Evolutionary conservation across 2,329 filamentous ascomycete species (phyloP).

Genomic region (Macrophomina pseudophaseolina): DNA sequence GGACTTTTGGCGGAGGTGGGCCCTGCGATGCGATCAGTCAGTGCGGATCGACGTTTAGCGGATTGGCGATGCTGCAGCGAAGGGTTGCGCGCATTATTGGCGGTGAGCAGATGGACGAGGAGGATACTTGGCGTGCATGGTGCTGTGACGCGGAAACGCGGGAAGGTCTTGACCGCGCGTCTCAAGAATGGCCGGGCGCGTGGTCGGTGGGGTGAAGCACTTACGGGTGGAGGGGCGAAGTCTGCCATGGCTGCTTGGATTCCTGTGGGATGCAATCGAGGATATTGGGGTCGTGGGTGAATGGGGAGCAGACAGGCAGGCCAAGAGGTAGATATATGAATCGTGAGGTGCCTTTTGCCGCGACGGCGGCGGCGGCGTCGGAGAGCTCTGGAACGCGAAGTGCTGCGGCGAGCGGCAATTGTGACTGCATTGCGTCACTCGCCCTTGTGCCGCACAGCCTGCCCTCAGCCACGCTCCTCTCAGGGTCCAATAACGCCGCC

Average conservation of each 20-base stretch:
- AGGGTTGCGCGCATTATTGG: slow-evolving; percentile 3
- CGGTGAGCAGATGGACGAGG: neutral
- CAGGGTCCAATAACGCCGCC: slow-evolving; percentile 1
- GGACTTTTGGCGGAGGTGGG: slow-evolving; percentile 65
- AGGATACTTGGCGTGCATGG: slow-evolving; percentile 20
- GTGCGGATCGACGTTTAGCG: slow-evolving; percentile 27
- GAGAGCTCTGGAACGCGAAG: slow-evolving; percentile 16
- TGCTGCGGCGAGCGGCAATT: neutral
- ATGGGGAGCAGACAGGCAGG: neutral
- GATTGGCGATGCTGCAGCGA: slow-evolving; percentile 2
- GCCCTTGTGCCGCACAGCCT: neutral
- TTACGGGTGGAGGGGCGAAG: slow-evolving; percentile 43
- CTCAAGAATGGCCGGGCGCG: neutral
- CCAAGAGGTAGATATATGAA: slow-evolving; percentile 10
- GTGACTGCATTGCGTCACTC: slow-evolving; percentile 8
- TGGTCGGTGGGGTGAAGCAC: slow-evolving; percentile 19
- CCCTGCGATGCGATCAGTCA: slow-evolving; percentile 35
- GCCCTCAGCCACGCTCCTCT: neutral
- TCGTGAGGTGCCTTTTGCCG: slow-evolving; percentile 8
- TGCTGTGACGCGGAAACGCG: slow-evolving; percentile 12
- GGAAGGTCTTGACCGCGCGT: slow-evolving; percentile 5
- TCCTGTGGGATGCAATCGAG: neutral
- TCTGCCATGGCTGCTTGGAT: slow-evolving; percentile 37
- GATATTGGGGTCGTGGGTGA: neutral
- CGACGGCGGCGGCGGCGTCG: slow-evolving; percentile 2